Conservation (phyloP, 176 grass and related monocot genomes). For the Sorghum bicolor region Sorghum_bicolor_NCBIv3 NC_012879.2:1632501-1633000, state of each 20-base stretch:
- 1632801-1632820: slow-evolving; percentile 77
- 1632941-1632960: slow-evolving; percentile 71
- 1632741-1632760: slow-evolving; percentile 27
- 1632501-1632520: not conserved
- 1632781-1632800: slow-evolving; percentile 62
- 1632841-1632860: slow-evolving; percentile 35
- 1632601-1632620: slow-evolving; percentile 36
- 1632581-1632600: slow-evolving; percentile 71
- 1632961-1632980: slow-evolving; percentile 55
- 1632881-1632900: slow-evolving; percentile 30
- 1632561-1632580: slow-evolving; percentile 90
- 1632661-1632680: slow-evolving; percentile 61
- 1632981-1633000: slow-evolving; percentile 63
- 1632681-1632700: slow-evolving; percentile 49
- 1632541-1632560: slow-evolving; percentile 71
- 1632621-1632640: slow-evolving; percentile 46
- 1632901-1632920: slow-evolving; percentile 69
- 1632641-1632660: slow-evolving; percentile 52
- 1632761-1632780: slow-evolving; percentile 71
- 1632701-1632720: slow-evolving; percentile 73
- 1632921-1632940: slow-evolving; percentile 88
- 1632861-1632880: no score
- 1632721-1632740: slow-evolving; percentile 63
- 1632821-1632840: slow-evolving; percentile 86
- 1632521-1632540: not conserved